phyloP scores from a whole-genome alignment of 2,329 filamentous ascomycete species.

The Sclerotinia trifoliorum region DNA sequence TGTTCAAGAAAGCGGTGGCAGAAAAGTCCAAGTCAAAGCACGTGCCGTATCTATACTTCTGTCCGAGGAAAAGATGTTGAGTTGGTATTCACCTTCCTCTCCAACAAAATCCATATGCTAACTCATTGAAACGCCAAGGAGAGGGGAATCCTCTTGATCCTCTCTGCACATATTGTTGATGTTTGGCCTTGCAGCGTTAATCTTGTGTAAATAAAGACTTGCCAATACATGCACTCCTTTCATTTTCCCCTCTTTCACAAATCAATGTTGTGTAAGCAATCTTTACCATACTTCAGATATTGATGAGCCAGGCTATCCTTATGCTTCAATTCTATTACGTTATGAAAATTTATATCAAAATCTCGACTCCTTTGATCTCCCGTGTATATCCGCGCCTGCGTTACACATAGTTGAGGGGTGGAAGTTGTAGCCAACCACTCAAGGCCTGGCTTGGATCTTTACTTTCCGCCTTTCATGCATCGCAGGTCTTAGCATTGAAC shows the following conservation, averaged over 20 bases:
- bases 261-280: slow-evolving; percentile 10
- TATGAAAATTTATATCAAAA: not conserved
- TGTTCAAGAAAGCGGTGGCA: not conserved
- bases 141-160: not conserved
- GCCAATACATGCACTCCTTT: not conserved
- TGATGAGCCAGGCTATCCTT: not conserved
- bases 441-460: not conserved
- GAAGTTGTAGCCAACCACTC: not conserved
- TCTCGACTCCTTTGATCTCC: not conserved
- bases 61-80: too few relatives aligned
- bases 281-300: slow-evolving; percentile 5
- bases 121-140: not conserved
- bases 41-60: not conserved
- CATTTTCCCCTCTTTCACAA: slow-evolving; percentile 2
- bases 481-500: not conserved
- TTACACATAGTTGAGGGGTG: slow-evolving; percentile 11
- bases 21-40: not conserved
- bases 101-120: not conserved
- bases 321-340: slow-evolving; percentile 5
- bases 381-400: not conserved
- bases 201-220: not conserved
- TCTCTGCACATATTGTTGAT: not conserved
- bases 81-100: too few relatives aligned
- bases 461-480: not conserved
- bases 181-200: not conserved